Base-by-base conservation (phyloP, 2,329 filamentous ascomycete genomes). In the Neocatenulostroma microsporum region DNA sequence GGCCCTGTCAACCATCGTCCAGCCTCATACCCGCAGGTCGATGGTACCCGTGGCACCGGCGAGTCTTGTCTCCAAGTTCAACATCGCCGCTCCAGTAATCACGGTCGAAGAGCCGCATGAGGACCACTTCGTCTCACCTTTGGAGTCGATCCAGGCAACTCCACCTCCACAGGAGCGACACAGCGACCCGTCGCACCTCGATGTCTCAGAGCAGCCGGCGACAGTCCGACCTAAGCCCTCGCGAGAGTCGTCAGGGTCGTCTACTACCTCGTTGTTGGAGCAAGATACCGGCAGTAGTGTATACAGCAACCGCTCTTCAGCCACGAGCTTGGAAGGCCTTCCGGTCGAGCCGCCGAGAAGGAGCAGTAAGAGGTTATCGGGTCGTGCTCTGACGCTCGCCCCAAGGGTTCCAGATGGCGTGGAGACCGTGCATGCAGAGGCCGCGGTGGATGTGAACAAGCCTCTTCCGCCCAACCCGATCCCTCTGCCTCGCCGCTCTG, bases 251-350 rank as follows among this genome's bases (percentile, higher is more conserved):
- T 53, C 54, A 6, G 48, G 53, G 6, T 56, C 54, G 8, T 63
- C 61, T 2, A 63, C 59, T 20, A 57, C 57, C 36, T 57, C 60
- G 10, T 48, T 30, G 8, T 32, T 29, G 7, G 50, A 49, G 9
- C 32, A 46, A 20, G 59, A 63, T 36, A 50, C 55, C 13, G 60
- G 55, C 7, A 66, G 64, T 6, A 25, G 19, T 15, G 43, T 49
- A 20, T 58, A 62, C 44, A 68, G 63, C 46, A 64, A 50, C 39
- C 50, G 41, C 47, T 61, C 42, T 40, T 51, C 50, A 24, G 44
- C 49, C 25, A 53, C 47, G 5, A 49, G 48, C 28, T 27, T 55
- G 34, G 45, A 46, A 14, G 26, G 34, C 28, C 32, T 38, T 9
- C 25, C 41, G 3, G 34, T 36, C 12, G n/a, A 41, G 9, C 40